phyloP scores from a whole-genome alignment of 208 protist genomes.

The Entamoeba dispar region DNA sequence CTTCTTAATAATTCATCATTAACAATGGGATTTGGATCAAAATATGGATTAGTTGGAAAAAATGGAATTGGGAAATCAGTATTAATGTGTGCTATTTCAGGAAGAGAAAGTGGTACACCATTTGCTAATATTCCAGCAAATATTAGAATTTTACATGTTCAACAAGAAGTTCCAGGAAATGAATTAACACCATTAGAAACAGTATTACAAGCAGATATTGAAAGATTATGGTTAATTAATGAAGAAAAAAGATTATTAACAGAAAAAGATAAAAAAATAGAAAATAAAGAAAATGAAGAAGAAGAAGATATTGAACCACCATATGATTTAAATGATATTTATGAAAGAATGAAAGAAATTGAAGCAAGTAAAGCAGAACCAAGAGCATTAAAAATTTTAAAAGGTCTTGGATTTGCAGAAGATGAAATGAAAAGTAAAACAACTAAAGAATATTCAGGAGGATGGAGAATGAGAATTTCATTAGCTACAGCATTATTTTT shows the following conservation, averaged over 20 bases:
- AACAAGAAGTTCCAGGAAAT: not conserved
- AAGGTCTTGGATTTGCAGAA: constrained; percentile 1
- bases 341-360: not conserved
- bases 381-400: not conserved
- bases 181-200: constrained; percentile 1
- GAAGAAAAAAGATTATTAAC: not conserved
- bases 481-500: constrained; percentile 70
- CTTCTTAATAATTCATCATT: not conserved
- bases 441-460: constrained; percentile 35
- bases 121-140: not conserved
- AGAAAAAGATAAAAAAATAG: not conserved
- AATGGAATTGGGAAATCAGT: not conserved
- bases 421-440: not conserved
- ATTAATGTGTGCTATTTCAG: not conserved
- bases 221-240: not conserved
- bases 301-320: not conserved
- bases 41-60: constrained; percentile 1
- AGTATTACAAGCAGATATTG: not conserved
- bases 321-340: not conserved
- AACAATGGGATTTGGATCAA: not conserved
- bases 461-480: constrained; percentile 58
- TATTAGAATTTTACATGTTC: not conserved
- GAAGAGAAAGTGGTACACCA: not conserved
- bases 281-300: not conserved
- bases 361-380: not conserved